Conservation (phyloP, 2,329 filamentous ascomycete genomes). For the Emydomyces testavorans region DNA sequence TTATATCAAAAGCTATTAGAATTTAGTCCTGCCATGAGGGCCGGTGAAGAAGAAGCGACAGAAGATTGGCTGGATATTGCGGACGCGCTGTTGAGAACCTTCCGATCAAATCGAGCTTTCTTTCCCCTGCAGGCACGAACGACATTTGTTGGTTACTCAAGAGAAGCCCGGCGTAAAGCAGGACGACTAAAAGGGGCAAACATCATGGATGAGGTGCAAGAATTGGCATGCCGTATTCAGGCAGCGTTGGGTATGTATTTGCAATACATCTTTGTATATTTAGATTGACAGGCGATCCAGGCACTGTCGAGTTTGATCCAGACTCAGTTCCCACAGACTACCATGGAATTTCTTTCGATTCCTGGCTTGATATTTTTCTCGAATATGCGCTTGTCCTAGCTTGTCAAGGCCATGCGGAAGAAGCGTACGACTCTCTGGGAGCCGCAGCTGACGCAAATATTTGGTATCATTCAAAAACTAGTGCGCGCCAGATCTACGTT, state of each 20-base stretch:
- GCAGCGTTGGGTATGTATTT: conserved; percentile 29
- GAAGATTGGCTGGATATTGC: conserved; percentile 50
- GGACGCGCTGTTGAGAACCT: conserved; percentile 48
- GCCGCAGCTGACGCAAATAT: conserved; percentile 69
- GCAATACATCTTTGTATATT: not conserved
- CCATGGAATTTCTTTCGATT: conserved; percentile 66
- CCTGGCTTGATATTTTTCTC: conserved; percentile 83
- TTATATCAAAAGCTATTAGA: conserved; percentile 39
- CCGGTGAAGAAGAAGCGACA: conserved; percentile 40
- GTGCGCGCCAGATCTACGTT: conserved; percentile 61
- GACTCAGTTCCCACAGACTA: conserved; percentile 44
- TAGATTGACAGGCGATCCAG: conserved; percentile 5
- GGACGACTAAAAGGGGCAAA: conserved; percentile 27
- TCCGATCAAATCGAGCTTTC: conserved; percentile 48
- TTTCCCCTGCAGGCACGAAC: conserved; percentile 44
- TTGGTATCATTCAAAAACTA: conserved; percentile 59
- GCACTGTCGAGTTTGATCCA: conserved; percentile 13
- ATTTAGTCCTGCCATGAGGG: conserved; percentile 38
- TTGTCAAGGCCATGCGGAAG: conserved; percentile 51
- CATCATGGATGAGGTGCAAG: conserved; percentile 34
- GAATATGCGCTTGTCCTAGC: conserved; percentile 74
- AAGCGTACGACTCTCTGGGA: conserved; percentile 70
- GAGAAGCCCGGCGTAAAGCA: conserved; percentile 30
- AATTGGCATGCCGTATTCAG: conserved; percentile 36
- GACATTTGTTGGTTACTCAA: conserved; percentile 41